A percentile compares a stretch with the other conserved stretches of the same genome.
Evolutionary conservation across 805 yeast species (phyloP).

Genomic region (Spathaspora arborariae): DNA sequence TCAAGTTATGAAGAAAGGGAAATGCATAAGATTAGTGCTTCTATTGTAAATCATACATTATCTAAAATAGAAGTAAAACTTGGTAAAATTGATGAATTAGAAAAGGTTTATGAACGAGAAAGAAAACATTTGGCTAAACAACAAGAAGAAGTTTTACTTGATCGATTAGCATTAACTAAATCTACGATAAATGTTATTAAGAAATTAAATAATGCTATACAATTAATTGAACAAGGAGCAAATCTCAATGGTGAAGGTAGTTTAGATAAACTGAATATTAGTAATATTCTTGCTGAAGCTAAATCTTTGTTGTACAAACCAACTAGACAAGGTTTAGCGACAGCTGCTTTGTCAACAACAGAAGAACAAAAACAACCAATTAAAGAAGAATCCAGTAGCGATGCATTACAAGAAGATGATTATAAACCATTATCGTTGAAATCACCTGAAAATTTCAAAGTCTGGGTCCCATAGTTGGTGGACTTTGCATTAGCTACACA

Average conservation of each 20-base stretch:
- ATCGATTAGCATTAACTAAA: conserved; percentile 62
- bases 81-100: conserved; percentile 54
- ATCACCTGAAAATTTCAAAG: conserved; percentile 40
- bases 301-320: conserved; percentile 34
- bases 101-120: conserved; percentile 62
- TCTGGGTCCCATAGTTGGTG: conserved; percentile 41
- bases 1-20: conserved; percentile 79
- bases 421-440: conserved; percentile 36
- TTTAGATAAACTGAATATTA: conserved; percentile 8
- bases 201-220: conserved; percentile 40
- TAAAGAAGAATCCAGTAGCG: not conserved
- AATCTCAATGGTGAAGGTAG: conserved; percentile 6
- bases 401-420: conserved; percentile 7
- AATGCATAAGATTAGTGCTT: conserved; percentile 55
- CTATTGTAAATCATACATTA: conserved; percentile 58
- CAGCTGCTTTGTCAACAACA: conserved; percentile 4
- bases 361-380: not conserved
- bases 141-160: conserved; percentile 64
- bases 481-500: not conserved
- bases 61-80: conserved; percentile 64
- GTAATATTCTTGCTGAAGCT: conserved; percentile 26
- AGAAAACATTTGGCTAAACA: conserved; percentile 55
- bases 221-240: conserved; percentile 10
- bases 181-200: conserved; percentile 48
- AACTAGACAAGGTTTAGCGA: conserved; percentile 10